A percentile compares a stretch with the other conserved stretches of the same genome.
phyloP scores from a whole-genome alignment of 495 filamentous ascomycete genomes.

The Penicillium mononematosum region DNA sequence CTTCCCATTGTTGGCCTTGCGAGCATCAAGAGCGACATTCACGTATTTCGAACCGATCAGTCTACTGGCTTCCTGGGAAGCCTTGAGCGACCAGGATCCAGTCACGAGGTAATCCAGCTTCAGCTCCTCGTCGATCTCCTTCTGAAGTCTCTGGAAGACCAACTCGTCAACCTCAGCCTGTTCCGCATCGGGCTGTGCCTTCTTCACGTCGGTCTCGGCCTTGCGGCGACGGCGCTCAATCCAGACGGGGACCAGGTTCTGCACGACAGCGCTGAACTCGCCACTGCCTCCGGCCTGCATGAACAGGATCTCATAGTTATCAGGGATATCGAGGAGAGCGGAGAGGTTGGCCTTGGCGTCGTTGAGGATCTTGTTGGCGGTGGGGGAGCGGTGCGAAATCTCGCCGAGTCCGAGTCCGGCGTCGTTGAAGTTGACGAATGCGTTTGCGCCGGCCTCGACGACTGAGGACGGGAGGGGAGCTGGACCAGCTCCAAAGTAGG shows the following conservation, averaged over 20 bases:
- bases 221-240: constrained; percentile 58
- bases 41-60: constrained; percentile 74
- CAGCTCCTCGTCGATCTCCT: constrained; percentile 63
- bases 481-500: constrained; percentile 85
- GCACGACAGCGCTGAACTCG: constrained; percentile 76
- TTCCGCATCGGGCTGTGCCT: constrained; percentile 32
- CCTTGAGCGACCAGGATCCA: constrained; percentile 88
- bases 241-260: constrained; percentile 81
- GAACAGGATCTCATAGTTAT: constrained; percentile 74
- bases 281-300: constrained; percentile 82
- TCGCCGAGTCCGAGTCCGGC: constrained; percentile 73
- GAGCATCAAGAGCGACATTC: constrained; percentile 73
- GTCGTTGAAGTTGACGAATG: constrained; percentile 78
- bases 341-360: constrained; percentile 63
- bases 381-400: constrained; percentile 82
- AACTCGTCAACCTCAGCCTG: constrained; percentile 50
- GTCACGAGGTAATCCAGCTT: constrained; percentile 89
- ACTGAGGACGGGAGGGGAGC: constrained; percentile 77
- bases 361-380: constrained; percentile 68
- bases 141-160: constrained; percentile 55
- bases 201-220: constrained; percentile 35
- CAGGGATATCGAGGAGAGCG: constrained; percentile 69
- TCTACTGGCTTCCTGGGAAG: constrained; percentile 77
- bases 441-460: constrained; percentile 67
- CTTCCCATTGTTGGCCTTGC: constrained; percentile 72